Conservation (phyloP, 78 protist species). For the Dictyostelium discoideum region DNA sequence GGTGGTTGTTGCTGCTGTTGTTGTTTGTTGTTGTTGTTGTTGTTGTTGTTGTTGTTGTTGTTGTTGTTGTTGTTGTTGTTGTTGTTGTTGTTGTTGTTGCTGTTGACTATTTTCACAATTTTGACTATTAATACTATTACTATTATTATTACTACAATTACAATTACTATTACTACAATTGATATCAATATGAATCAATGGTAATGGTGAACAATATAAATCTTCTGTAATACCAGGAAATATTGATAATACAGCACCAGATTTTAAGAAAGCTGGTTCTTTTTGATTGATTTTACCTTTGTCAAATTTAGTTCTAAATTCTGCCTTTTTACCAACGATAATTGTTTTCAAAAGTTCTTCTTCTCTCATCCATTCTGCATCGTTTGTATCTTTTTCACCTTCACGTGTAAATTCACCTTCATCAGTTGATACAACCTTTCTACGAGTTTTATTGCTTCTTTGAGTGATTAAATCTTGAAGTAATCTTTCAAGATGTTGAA, state of each 20-base stretch:
- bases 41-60: neutral
- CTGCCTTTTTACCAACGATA: constrained; percentile 28
- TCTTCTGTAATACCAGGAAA: constrained; percentile 39
- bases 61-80: neutral
- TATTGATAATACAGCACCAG: constrained; percentile 27
- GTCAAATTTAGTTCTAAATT: constrained; percentile 10
- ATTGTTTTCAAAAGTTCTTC: constrained; percentile 42
- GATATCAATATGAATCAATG: constrained; percentile 1
- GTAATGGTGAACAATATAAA: constrained; percentile 35
- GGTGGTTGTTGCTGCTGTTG: neutral
- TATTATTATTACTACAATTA: constrained; percentile 7
- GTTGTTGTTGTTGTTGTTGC: neutral
- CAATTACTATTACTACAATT: constrained; percentile 7
- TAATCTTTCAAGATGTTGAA: constrained; percentile 42
- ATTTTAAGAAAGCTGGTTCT: constrained; percentile 33
- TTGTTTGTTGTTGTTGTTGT: neutral
- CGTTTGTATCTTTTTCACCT: constrained; percentile 18
- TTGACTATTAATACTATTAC: neutral
- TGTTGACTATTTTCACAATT: constrained; percentile 10
- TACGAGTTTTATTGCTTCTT: constrained; percentile 54
- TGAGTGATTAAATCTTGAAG: constrained; percentile 52
- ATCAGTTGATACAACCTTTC: neutral
- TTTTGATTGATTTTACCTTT: constrained; percentile 27
- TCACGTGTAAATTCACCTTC: constrained; percentile 41
- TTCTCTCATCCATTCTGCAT: constrained; percentile 16